Percentiles rank a stretch among this genome's conserved stretches.
Conservation (phyloP, 805 yeast genomes). For the Saitoella complicata region DNA sequence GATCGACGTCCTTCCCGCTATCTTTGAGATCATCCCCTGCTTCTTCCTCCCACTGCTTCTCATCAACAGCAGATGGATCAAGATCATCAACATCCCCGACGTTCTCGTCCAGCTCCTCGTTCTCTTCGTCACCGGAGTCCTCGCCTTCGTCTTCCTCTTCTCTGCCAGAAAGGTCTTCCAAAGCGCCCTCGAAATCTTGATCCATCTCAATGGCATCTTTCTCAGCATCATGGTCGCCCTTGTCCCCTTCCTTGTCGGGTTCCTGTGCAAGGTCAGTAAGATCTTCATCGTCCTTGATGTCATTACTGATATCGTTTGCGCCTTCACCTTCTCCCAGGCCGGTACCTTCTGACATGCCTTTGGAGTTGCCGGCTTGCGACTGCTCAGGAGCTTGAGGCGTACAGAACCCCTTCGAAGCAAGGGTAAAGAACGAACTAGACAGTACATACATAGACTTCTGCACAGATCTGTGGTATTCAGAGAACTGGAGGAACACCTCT, state of each 20-base stretch:
- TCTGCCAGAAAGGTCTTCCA: conserved; percentile 64
- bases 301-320: conserved; percentile 62
- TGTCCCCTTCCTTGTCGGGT: conserved; percentile 54
- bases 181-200: conserved; percentile 92
- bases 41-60: conserved; percentile 21
- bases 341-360: conserved; percentile 59
- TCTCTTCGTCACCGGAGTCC: conserved; percentile 44
- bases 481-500: conserved; percentile 29
- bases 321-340: conserved; percentile 91
- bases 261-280: conserved; percentile 54
- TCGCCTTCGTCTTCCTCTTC: conserved; percentile 86
- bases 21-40: conserved; percentile 19
- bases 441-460: conserved; percentile 50
- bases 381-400: conserved; percentile 57
- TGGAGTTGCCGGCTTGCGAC: conserved; percentile 40
- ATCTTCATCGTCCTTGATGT: conserved; percentile 84
- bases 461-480: conserved; percentile 34
- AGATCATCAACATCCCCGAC: conserved; percentile 20
- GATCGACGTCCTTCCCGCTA: conserved; percentile 17
- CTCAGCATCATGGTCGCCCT: conserved; percentile 45
- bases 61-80: conserved; percentile 31
- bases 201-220: conserved; percentile 86
- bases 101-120: conserved; percentile 63
- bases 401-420: conserved; percentile 78
- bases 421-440: conserved; percentile 34